Evolutionary conservation across 495 filamentous ascomycete species (phyloP).

Genomic region (Xylaria curta): DNA sequence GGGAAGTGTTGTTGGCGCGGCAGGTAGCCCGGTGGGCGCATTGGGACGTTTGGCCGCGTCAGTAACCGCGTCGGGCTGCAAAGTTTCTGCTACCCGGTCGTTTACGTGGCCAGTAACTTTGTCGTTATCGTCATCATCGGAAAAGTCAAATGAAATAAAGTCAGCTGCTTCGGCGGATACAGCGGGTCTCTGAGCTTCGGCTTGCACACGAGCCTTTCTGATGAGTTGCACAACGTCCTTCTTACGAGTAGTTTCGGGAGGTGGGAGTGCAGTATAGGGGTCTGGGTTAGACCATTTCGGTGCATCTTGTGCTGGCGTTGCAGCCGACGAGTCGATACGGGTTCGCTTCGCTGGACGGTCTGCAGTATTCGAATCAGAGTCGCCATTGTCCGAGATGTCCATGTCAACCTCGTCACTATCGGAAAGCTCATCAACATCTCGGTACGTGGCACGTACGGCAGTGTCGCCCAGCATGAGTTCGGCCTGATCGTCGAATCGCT

Average conservation of each 20-base stretch:
- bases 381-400: slow-evolving; percentile 62
- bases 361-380: slow-evolving; percentile 53
- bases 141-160: slow-evolving; percentile 81
- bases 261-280: slow-evolving; percentile 83
- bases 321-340: slow-evolving; percentile 42
- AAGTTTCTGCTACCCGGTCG: not conserved
- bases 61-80: not conserved
- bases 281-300: slow-evolving; percentile 95
- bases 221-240: slow-evolving; percentile 87
- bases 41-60: not conserved
- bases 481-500: slow-evolving; percentile 39
- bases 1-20: slow-evolving; percentile 25
- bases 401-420: slow-evolving; percentile 76
- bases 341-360: slow-evolving; percentile 58
- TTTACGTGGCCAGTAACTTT: not conserved
- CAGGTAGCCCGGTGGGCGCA: not conserved
- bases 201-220: slow-evolving; percentile 75
- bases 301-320: slow-evolving; percentile 42
- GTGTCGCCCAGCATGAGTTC: slow-evolving; percentile 48
- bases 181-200: slow-evolving; percentile 57
- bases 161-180: slow-evolving; percentile 67
- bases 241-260: slow-evolving; percentile 67
- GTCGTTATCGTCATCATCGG: slow-evolving; percentile 52
- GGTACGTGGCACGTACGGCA: slow-evolving; percentile 48
- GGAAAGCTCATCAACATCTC: slow-evolving; percentile 65